Evolutionary conservation across 805 yeast genomes (phyloP).

Genomic region (Suhomyces prunicola): DNA sequence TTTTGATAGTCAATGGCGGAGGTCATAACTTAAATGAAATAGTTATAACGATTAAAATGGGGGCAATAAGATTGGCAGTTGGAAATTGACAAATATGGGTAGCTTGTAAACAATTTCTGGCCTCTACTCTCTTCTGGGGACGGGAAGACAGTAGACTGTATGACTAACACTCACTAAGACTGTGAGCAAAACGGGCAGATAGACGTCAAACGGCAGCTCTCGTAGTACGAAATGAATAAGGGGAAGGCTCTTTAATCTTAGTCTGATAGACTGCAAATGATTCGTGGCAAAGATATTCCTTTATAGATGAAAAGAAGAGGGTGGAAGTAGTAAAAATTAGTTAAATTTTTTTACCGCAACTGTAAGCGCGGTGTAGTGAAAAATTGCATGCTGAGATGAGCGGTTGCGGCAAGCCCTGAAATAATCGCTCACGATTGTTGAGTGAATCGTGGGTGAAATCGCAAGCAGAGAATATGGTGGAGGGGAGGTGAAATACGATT

Average conservation of each 20-base stretch:
- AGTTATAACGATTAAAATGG: background rate
- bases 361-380: background rate
- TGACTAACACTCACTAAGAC: constrained; percentile 20
- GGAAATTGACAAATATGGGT: background rate
- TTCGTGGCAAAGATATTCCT: background rate
- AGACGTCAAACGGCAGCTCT: constrained; percentile 47
- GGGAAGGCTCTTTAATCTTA: constrained; percentile 4
- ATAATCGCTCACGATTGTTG: background rate
- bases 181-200: constrained; percentile 26
- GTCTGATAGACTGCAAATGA: background rate
- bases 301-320: background rate
- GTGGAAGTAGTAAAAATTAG: background rate
- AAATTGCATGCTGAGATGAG: background rate
- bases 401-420: background rate
- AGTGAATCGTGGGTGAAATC: background rate
- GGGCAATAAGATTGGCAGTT: background rate
- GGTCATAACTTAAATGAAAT: constrained; percentile 16
- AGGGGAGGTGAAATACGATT: background rate
- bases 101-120: background rate
- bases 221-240: constrained; percentile 19
- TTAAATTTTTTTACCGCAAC: background rate
- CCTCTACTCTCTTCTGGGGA: constrained; percentile 6
- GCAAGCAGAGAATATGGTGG: background rate
- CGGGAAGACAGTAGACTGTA: constrained; percentile 3
- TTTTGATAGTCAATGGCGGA: constrained; percentile 15